Conservation (phyloP, 2,329 filamentous ascomycete genomes). For the Cryphonectria japonica region DNA sequence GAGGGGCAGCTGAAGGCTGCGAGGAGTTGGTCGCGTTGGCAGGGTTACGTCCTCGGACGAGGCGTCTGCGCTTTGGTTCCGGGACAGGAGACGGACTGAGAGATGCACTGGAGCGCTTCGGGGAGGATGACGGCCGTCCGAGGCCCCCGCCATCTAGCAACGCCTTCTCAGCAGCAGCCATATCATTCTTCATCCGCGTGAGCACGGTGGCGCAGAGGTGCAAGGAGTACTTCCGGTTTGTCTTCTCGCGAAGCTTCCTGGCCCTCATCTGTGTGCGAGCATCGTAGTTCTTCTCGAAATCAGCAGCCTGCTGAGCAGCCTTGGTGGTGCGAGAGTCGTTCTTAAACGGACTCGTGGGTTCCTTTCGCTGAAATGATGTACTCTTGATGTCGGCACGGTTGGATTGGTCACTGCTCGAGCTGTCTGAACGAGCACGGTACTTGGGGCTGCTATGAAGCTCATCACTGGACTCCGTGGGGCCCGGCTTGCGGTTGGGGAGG, state of each 20-base stretch:
- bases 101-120: conserved; percentile 18
- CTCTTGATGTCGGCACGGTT: conserved; percentile 66
- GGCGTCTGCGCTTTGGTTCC: conserved; percentile 23
- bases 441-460: conserved; percentile 40
- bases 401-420: conserved; percentile 60
- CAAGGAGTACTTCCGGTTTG: conserved; percentile 6
- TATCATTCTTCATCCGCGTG: conserved; percentile 13
- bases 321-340: conserved; percentile 8
- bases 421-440: conserved; percentile 51
- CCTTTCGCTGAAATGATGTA: conserved; percentile 54
- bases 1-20: conserved; percentile 10
- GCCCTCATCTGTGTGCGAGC: conserved; percentile 24
- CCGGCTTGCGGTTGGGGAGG: conserved; percentile 34
- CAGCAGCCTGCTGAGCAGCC: conserved; percentile 3
- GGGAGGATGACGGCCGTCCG: conserved; percentile 6
- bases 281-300: conserved; percentile 25
- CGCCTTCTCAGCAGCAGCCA: conserved; percentile 9
- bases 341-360: conserved; percentile 37
- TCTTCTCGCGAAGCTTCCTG: conserved; percentile 26
- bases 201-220: conserved; percentile 19
- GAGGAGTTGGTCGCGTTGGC: conserved; percentile 9
- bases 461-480: conserved; percentile 37
- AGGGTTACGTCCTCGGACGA: conserved; percentile 21
- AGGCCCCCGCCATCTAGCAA: not conserved
- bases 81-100: conserved; percentile 22